A percentile compares a stretch with the other conserved stretches of the same genome.
Evolutionary conservation across 495 filamentous ascomycete species (phyloP).

Genomic region (Chaetomium fimeti): DNA sequence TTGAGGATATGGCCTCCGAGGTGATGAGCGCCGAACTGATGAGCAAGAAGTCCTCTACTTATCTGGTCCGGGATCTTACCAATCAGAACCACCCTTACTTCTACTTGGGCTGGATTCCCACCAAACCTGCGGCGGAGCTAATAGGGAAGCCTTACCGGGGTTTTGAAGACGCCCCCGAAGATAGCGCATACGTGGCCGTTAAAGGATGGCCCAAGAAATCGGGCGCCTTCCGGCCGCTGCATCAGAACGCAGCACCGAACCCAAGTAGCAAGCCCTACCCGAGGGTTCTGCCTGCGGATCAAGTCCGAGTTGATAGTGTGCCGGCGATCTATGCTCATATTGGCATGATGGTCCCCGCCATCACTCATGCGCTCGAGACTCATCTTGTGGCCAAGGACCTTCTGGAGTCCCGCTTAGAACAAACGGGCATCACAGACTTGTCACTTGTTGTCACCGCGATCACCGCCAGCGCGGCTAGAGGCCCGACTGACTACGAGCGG

Average conservation of each 20-base stretch:
- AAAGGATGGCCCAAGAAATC: conserved; percentile 53
- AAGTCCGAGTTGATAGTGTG: conserved; percentile 51
- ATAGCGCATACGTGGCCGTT: conserved; percentile 51
- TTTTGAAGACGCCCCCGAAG: conserved; percentile 34
- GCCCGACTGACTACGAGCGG: conserved; percentile 72
- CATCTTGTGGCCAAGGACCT: conserved; percentile 63
- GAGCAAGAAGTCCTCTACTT: conserved; percentile 15
- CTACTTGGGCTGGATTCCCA: conserved; percentile 36
- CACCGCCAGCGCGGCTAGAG: conserved; percentile 60
- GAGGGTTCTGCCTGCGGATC: conserved; percentile 35
- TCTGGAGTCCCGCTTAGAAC: conserved; percentile 57
- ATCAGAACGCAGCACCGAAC: not conserved
- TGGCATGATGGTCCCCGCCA: conserved; percentile 70
- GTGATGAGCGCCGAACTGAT: conserved; percentile 23
- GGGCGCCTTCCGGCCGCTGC: conserved; percentile 57
- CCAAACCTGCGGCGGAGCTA: conserved; percentile 38
- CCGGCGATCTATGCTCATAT: conserved; percentile 62
- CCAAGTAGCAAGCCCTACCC: conserved; percentile 36
- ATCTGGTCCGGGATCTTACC: conserved; percentile 37
- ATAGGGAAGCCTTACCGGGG: conserved; percentile 25
- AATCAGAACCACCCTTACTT: conserved; percentile 34
- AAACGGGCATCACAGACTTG: conserved; percentile 54
- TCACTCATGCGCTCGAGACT: conserved; percentile 67
- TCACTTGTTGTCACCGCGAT: conserved; percentile 70
- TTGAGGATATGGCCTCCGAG: conserved; percentile 18